Percentiles rank a stretch among this genome's conserved stretches.
These are phyloP conservation scores for Zoysia pacifica DNA, from an alignment of 176 grass and related monocot species.

Conservation along the genomic window DNA sequence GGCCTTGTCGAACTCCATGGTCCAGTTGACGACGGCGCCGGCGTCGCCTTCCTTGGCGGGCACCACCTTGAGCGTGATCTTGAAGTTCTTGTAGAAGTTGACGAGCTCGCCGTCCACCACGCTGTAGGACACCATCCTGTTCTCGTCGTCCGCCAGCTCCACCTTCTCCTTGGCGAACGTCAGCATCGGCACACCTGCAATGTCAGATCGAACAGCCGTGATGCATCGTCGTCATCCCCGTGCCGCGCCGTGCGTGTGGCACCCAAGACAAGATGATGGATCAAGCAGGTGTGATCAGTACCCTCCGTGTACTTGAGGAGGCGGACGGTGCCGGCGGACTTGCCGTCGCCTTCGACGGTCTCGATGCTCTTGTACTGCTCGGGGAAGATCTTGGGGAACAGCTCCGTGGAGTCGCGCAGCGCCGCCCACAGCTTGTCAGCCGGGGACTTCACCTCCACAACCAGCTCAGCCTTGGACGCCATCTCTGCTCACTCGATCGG, in stretches of 20 bases:
- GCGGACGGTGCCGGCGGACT: constrained; percentile 70
- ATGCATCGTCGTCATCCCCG: background rate
- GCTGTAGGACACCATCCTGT: constrained; percentile 69
- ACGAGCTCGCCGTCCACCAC: constrained; percentile 83
- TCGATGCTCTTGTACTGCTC: constrained; percentile 90
- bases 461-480: constrained; percentile 69
- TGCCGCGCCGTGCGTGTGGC: too few relatives aligned
- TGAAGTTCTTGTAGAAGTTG: constrained; percentile 73
- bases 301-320: constrained; percentile 74
- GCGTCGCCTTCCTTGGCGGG: constrained; percentile 23
- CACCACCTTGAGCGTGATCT: constrained; percentile 53
- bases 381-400: constrained; percentile 97
- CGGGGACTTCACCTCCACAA: constrained; percentile 68
- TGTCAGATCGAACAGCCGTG: too few relatives aligned
- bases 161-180: constrained; percentile 91
- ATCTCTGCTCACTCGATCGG: constrained; percentile 14
- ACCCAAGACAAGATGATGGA: too few relatives aligned
- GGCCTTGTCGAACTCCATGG: constrained; percentile 67
- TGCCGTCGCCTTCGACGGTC: constrained; percentile 81
- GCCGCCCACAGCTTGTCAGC: constrained; percentile 78
- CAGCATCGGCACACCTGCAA: constrained; percentile 59
- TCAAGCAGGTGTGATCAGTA: background rate
- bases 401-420: constrained; percentile 57
- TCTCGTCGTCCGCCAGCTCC: constrained; percentile 65
- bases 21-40: constrained; percentile 59